Conservation (phyloP, 768 basidiomycete genomes). For the Strobilomyces dryophilus region DNA sequence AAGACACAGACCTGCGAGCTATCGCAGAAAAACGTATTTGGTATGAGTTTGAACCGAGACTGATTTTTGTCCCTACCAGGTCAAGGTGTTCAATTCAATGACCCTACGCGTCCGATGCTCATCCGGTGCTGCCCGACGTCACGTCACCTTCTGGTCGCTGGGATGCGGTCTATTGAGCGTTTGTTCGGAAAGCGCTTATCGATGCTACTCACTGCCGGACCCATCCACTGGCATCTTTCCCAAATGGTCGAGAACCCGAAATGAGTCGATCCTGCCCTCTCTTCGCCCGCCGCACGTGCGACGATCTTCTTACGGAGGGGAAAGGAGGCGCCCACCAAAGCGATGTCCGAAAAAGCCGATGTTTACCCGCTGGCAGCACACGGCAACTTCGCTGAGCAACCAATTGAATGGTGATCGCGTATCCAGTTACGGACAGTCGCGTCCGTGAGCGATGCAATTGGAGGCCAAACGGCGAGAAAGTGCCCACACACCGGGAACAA, state of each 20-base stretch:
- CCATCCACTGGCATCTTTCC: neutral
- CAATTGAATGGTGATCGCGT: neutral
- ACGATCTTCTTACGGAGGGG: neutral
- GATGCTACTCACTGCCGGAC: neutral
- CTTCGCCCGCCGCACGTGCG: slow-evolving; percentile 1
- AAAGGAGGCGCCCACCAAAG: neutral
- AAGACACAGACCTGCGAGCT: neutral
- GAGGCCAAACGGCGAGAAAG: neutral
- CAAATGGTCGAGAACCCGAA: neutral
- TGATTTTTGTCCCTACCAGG: neutral
- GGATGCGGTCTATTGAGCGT: neutral
- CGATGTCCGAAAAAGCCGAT: neutral
- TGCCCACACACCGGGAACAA: neutral
- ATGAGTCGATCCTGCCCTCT: neutral
- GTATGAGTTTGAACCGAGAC: neutral
- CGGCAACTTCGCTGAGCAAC: neutral
- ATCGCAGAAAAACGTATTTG: neutral
- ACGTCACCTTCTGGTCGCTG: neutral
- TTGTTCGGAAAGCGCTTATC: neutral
- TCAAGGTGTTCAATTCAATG: neutral
- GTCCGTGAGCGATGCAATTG: neutral
- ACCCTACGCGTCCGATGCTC: neutral
- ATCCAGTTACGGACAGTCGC: neutral
- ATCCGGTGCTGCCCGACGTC: neutral
- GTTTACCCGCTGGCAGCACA: neutral